Evolutionary conservation across 140 eudicot species (phyloP).

Genomic region (Erigeron philadelphicus): DNA sequence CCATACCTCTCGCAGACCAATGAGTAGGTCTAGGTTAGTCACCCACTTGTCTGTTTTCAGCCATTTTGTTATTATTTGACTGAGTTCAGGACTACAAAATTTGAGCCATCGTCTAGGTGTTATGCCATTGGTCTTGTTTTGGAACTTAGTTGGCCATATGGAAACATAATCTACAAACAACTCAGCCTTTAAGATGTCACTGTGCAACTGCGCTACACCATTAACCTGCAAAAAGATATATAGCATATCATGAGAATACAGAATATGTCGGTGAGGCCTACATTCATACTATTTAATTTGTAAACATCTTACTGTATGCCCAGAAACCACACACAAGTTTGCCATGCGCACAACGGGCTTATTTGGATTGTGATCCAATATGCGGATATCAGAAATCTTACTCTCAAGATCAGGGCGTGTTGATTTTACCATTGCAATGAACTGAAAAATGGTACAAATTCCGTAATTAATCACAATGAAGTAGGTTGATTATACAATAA

Average conservation of each 20-base stretch:
- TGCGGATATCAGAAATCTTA: conserved; percentile 61
- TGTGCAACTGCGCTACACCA: conserved; percentile 98
- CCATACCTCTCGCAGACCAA: conserved; percentile 73
- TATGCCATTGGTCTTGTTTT: conserved; percentile 95
- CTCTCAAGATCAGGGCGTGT: conserved; percentile 79
- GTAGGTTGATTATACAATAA: not conserved
- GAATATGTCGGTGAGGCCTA: not conserved
- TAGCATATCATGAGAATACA: conserved; percentile 10
- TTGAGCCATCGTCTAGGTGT: conserved; percentile 98
- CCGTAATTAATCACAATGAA: conserved; percentile 8
- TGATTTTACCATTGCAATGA: conserved; percentile 62
- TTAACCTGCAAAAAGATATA: conserved; percentile 62
- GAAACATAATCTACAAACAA: conserved; percentile 89
- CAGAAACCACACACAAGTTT: conserved; percentile 92
- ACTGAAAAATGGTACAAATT: conserved; percentile 41
- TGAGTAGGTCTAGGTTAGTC: conserved; percentile 85
- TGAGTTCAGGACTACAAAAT: conserved; percentile 96
- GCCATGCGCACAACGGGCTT: conserved; percentile 99
- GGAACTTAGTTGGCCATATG: conserved; percentile 95
- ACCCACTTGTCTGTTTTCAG: conserved; percentile 96
- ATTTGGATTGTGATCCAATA: conserved; percentile 79
- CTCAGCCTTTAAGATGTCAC: conserved; percentile 86
- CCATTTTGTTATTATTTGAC: conserved; percentile 91
- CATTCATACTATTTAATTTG: not conserved
- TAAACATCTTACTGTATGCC: conserved; percentile 62